Evolutionary conservation across 306 rosid genomes (phyloP).

Genomic region (Gleditsia sinensis): DNA sequence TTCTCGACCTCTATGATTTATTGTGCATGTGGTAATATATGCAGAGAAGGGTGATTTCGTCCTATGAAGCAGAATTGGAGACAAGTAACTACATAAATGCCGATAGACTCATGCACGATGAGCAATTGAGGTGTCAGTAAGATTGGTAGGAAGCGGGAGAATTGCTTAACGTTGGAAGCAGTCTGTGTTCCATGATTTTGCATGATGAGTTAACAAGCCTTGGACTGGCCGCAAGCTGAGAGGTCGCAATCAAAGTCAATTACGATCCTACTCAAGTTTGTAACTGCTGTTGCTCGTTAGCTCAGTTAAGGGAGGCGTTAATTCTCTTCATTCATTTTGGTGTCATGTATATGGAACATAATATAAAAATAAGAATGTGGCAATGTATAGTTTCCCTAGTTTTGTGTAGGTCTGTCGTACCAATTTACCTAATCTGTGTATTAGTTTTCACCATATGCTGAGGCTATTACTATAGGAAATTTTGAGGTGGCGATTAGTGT

Average conservation of each 20-base stretch:
- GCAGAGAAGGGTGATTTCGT: slow-evolving; percentile 68
- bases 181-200: slow-evolving; percentile 5
- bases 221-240: slow-evolving; percentile 1
- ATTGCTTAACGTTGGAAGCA: background rate
- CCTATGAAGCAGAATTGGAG: slow-evolving; percentile 48
- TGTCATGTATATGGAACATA: slow-evolving; percentile 14
- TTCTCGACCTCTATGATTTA: too few species aligned
- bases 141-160: slow-evolving; percentile 5
- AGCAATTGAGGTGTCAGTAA: slow-evolving; percentile 40
- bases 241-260: slow-evolving; percentile 3
- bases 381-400: slow-evolving; percentile 37
- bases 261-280: background rate
- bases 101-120: slow-evolving; percentile 30
- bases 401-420: slow-evolving; percentile 36
- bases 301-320: background rate
- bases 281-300: background rate
- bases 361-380: slow-evolving; percentile 1
- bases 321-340: background rate
- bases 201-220: background rate
- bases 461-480: background rate
- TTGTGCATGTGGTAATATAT: slow-evolving; percentile 7
- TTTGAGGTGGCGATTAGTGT: too few species aligned
- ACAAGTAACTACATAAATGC: slow-evolving; percentile 27
- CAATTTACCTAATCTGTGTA: slow-evolving; percentile 5
- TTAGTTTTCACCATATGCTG: background rate